These are phyloP conservation scores for Trichophyton simii DNA, from an alignment of 2,329 filamentous ascomycete genomes.

Conservation along the genomic window DNA sequence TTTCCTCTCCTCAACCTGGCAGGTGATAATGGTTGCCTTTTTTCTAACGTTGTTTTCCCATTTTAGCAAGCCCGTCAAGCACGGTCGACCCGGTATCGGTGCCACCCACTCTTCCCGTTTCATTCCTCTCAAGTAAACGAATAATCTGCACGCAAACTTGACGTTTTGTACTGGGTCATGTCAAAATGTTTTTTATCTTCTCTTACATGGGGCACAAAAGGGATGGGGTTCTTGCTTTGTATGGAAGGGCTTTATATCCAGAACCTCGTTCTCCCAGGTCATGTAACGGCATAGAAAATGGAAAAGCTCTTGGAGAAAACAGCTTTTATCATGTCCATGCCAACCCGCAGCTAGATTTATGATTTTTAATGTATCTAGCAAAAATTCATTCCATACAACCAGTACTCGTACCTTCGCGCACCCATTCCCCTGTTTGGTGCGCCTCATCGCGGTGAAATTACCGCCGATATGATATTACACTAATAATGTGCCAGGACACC, in stretches of 20 bases:
- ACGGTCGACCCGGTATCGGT: conserved; percentile 99
- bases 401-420: not conserved
- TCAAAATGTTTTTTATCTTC: conserved; percentile 3
- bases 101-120: conserved; percentile 99
- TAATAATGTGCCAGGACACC: no score
- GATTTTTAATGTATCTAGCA: conserved; percentile 6
- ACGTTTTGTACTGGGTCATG: conserved; percentile 9
- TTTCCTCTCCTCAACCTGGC: not conserved
- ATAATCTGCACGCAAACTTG: conserved; percentile 4
- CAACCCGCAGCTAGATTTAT: conserved; percentile 4
- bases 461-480: no score
- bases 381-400: conserved; percentile 5
- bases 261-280: not conserved
- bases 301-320: not conserved
- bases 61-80: conserved; percentile 95
- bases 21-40: not conserved
- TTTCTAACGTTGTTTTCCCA: not conserved
- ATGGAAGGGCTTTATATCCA: conserved; percentile 5
- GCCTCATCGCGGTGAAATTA: no score
- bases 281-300: conserved; percentile 3
- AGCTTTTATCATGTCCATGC: not conserved
- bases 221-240: conserved; percentile 3
- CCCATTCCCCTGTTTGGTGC: no score
- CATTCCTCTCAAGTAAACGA: conserved; percentile 95
- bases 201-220: conserved; percentile 1